Evolutionary conservation across 768 basidiomycete genomes (phyloP).

Genomic region (Lactarius deliciosus): DNA sequence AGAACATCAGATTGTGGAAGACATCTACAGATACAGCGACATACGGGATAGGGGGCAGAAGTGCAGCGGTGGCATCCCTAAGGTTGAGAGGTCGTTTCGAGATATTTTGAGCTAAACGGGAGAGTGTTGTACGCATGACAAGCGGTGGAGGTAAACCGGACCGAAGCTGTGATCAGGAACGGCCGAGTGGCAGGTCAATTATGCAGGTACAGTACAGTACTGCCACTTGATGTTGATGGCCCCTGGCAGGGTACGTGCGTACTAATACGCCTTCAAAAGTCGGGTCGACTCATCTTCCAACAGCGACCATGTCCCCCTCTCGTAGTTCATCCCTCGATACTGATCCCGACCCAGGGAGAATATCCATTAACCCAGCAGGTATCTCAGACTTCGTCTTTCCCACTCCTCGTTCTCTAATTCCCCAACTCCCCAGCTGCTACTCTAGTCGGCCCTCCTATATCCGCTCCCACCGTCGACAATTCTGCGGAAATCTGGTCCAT

Average conservation of each 20-base stretch:
- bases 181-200: too few species aligned
- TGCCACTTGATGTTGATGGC: neutral
- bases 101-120: constrained; percentile 34
- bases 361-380: neutral
- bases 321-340: neutral
- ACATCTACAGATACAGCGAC: neutral
- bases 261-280: neutral
- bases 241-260: neutral
- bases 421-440: neutral
- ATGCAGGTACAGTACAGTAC: neutral
- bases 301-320: neutral
- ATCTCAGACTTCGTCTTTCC: neutral
- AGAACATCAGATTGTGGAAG: neutral
- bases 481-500: constrained; percentile 23
- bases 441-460: neutral
- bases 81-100: constrained; percentile 36
- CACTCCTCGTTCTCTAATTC: neutral
- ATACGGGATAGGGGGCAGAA: constrained; percentile 46
- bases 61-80: constrained; percentile 38
- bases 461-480: neutral
- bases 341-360: neutral
- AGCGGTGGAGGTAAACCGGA: too few species aligned
- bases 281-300: neutral
- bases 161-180: too few species aligned
- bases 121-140: constrained; percentile 20